Conservation (phyloP, 73 alveolate species). For the Tetrahymena malaccensis region DNA sequence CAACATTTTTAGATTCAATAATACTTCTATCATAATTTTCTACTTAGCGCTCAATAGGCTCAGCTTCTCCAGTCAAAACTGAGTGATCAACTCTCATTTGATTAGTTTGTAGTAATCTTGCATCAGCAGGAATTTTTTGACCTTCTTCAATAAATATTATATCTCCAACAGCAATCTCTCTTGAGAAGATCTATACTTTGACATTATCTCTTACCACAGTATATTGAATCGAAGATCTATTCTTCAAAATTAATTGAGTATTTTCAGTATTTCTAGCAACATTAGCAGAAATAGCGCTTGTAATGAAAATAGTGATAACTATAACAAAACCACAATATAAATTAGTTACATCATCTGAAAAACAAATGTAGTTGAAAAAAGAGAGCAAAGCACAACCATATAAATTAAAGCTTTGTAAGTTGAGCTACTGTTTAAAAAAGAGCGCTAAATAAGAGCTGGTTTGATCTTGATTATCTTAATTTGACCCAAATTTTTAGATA, state of each 20-base stretch:
- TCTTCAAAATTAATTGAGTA: background rate
- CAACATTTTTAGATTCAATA: background rate
- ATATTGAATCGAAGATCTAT: background rate
- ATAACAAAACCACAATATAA: background rate
- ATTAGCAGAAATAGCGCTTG: background rate
- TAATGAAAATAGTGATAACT: background rate
- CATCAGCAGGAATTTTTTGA: background rate
- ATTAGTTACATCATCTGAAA: background rate
- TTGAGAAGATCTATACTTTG: background rate
- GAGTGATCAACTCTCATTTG: background rate
- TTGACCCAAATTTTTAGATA: background rate
- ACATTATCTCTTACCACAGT: background rate
- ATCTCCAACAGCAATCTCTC: background rate
- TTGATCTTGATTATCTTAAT: background rate
- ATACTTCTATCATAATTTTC: background rate
- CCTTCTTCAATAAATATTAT: background rate
- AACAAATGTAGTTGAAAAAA: background rate
- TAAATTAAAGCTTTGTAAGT: background rate
- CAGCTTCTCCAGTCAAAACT: background rate
- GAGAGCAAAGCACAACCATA: background rate
- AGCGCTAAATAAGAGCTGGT: background rate
- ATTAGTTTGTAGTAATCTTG: background rate
- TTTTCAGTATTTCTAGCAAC: background rate
- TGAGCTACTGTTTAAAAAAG: background rate
- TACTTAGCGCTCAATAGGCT: background rate